Percentiles rank a stretch among this genome's conserved stretches.
phyloP scores from a whole-genome alignment of 75 land plant genomes.

The Cupressus sempervirens region DNA sequence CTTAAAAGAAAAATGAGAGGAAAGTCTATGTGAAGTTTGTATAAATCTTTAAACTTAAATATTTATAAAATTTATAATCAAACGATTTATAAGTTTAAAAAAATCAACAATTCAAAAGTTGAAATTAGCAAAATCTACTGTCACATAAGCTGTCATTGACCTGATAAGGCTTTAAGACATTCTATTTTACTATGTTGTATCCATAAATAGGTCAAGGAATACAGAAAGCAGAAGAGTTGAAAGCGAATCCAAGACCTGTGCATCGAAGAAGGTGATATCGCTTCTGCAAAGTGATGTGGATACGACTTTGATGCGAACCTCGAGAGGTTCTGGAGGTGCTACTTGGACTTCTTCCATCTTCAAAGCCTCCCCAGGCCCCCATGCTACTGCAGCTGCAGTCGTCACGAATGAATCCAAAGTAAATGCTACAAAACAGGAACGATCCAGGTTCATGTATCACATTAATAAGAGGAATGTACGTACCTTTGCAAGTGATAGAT shows the following conservation, averaged over 20 bases:
- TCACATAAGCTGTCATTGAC: too few species aligned
- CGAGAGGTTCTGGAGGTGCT: slow-evolving; percentile 50
- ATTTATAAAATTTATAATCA: too few species aligned
- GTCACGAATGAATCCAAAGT: not conserved
- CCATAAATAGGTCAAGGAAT: too few species aligned
- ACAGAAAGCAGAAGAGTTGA: not conserved
- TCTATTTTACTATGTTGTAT: too few species aligned
- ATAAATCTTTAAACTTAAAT: too few species aligned
- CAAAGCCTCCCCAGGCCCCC: slow-evolving; percentile 51
- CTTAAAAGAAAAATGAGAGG: too few species aligned
- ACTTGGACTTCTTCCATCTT: slow-evolving; percentile 56
- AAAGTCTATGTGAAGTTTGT: too few species aligned
- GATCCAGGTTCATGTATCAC: not conserved
- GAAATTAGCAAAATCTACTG: not conserved
- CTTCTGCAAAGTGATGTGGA: slow-evolving; percentile 58
- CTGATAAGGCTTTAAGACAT: too few species aligned
- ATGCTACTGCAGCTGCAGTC: slow-evolving; percentile 58
- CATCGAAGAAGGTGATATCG: slow-evolving; percentile 33
- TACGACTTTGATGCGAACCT: slow-evolving; percentile 57
- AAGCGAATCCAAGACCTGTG: slow-evolving; percentile 5
- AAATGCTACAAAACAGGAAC: not conserved
- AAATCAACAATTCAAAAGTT: too few species aligned
- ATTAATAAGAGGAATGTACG: not conserved
- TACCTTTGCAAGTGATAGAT: not conserved
- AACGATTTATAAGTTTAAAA: too few species aligned